phyloP scores from a whole-genome alignment of 2,329 filamentous ascomycete species.

The Claviceps sorghi region DNA sequence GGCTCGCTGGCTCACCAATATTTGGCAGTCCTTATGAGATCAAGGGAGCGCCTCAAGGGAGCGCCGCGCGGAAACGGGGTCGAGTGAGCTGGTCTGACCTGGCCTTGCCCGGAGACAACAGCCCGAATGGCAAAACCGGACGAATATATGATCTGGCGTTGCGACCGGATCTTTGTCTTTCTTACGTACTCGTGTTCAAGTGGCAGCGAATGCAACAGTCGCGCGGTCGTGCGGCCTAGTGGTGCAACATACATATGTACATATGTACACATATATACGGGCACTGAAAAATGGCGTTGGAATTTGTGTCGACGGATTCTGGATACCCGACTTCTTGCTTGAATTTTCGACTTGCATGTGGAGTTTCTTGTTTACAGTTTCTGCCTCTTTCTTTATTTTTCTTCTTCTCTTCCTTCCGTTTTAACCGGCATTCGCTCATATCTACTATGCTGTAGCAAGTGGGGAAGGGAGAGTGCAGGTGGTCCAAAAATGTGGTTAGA shows the following conservation, averaged over 20 bases:
- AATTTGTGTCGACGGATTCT: not conserved
- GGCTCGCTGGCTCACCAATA: slow-evolving; percentile 34
- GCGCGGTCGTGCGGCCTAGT: too few species aligned
- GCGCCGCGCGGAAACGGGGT: not conserved
- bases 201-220: not conserved
- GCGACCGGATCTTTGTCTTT: not conserved
- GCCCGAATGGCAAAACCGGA: too few species aligned
- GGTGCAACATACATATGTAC: not conserved
- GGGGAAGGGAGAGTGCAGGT: not conserved
- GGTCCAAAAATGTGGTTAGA: not conserved
- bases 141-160: not conserved
- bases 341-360: not conserved
- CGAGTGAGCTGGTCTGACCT: not conserved
- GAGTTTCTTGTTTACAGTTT: not conserved
- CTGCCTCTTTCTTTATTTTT: not conserved
- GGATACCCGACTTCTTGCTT: not conserved
- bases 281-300: not conserved
- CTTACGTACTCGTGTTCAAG: not conserved
- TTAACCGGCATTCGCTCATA: not conserved
- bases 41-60: not conserved
- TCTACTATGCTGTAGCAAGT: not conserved
- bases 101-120: not conserved
- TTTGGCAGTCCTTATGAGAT: slow-evolving; percentile 8
- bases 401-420: not conserved
- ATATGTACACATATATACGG: not conserved